Percentiles rank a stretch among this genome's conserved stretches.
Evolutionary conservation across 306 rosid genomes (phyloP).

Genomic region (Dicorynia guianensis): DNA sequence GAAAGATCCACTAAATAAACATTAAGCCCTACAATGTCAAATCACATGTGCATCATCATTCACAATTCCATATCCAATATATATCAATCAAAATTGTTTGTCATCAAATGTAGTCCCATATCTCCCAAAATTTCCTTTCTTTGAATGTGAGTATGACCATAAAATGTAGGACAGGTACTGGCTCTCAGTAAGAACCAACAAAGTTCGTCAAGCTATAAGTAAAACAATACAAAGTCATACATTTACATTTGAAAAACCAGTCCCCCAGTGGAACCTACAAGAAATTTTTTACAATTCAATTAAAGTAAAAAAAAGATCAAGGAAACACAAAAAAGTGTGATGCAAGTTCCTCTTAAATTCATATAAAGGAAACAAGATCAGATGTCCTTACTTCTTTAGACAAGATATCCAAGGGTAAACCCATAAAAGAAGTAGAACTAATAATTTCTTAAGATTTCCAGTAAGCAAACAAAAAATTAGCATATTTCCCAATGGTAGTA

Average conservation of each 20-base stretch:
- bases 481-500: constrained; percentile 28
- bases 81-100: constrained; percentile 4
- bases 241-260: background rate
- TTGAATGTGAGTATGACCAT: background rate
- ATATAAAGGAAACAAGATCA: background rate
- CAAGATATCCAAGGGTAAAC: constrained; percentile 15
- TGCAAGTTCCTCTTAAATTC: constrained; percentile 8
- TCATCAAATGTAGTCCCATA: constrained; percentile 25
- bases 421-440: constrained; percentile 21
- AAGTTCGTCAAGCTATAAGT: constrained; percentile 26
- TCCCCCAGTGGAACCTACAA: constrained; percentile 2
- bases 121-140: constrained; percentile 1
- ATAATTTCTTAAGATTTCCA: constrained; percentile 19
- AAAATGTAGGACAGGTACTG: background rate
- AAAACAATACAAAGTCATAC: constrained; percentile 9
- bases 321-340: background rate
- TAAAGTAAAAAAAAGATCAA: background rate
- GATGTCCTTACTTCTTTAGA: background rate
- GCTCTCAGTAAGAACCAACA: constrained; percentile 22
- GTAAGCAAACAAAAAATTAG: constrained; percentile 11
- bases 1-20: constrained; percentile 7
- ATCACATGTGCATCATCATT: background rate
- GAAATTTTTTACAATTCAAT: constrained; percentile 4
- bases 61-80: constrained; percentile 7
- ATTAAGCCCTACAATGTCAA: background rate